A percentile compares a stretch with the other conserved stretches of the same genome.
Conservation (phyloP, 2,329 filamentous ascomycete genomes). For the Piedraia hortae region DNA sequence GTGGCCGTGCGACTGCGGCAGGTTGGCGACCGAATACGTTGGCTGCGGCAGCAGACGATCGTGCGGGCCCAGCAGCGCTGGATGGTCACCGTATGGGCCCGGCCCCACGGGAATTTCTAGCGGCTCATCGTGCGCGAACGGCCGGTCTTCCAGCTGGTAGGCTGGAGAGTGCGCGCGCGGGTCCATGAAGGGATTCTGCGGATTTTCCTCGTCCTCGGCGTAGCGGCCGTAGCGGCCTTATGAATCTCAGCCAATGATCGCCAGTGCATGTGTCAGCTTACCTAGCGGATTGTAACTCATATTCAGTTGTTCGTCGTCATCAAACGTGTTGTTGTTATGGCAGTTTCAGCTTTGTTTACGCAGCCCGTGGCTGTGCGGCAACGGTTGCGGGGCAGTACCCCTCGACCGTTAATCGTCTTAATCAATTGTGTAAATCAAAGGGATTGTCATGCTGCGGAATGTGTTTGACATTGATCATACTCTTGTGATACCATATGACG, state of each 20-base stretch:
- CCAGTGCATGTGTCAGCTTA: neutral
- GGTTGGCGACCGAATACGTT: slow-evolving; percentile 48
- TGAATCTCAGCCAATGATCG: neutral
- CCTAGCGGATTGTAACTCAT: slow-evolving; percentile 2
- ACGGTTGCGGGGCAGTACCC: too few species aligned
- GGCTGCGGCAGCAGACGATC: slow-evolving; percentile 64
- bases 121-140: slow-evolving; percentile 30
- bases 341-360: too few species aligned
- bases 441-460: too few species aligned
- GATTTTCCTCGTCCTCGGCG: slow-evolving; percentile 5
- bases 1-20: slow-evolving; percentile 33
- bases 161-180: slow-evolving; percentile 26
- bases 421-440: too few species aligned
- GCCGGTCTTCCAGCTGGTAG: slow-evolving; percentile 61
- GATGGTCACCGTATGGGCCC: slow-evolving; percentile 15
- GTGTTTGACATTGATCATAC: too few species aligned
- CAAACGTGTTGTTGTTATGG: too few species aligned
- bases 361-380: too few species aligned
- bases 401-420: too few species aligned
- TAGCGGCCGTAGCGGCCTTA: slow-evolving; percentile 3
- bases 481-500: too few species aligned
- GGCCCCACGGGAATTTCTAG: slow-evolving; percentile 43
- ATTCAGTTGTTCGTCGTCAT: too few species aligned
- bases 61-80: slow-evolving; percentile 22
- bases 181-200: slow-evolving; percentile 19